Evolutionary conservation across 345 rosid genomes (phyloP).

Genomic region (Aegle marmelos): DNA sequence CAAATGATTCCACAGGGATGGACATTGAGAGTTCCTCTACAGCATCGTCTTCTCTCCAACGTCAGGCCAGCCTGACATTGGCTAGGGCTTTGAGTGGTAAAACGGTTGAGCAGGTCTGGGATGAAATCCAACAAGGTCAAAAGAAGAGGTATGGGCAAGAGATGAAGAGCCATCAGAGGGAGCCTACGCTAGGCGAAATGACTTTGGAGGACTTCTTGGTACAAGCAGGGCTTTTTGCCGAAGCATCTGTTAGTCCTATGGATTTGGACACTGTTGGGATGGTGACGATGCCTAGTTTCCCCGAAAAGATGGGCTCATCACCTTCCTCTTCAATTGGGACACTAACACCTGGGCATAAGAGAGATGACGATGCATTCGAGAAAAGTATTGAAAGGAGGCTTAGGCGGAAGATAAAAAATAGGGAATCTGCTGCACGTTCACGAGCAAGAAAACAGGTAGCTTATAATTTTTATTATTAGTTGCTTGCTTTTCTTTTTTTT

Average conservation of each 20-base stretch:
- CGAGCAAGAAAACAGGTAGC: slow-evolving; percentile 63
- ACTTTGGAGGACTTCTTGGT: slow-evolving; percentile 70
- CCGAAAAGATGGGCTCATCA: slow-evolving; percentile 25
- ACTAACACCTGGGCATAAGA: slow-evolving; percentile 28
- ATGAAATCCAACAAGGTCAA: slow-evolving; percentile 49
- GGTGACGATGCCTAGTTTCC: slow-evolving; percentile 22
- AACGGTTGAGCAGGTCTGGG: slow-evolving; percentile 65
- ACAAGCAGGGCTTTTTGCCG: slow-evolving; percentile 55
- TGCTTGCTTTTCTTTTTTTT: not conserved
- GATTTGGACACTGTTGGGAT: slow-evolving; percentile 29
- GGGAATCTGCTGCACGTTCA: slow-evolving; percentile 72
- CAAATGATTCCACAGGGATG: slow-evolving; percentile 26
- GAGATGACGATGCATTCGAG: slow-evolving; percentile 39
- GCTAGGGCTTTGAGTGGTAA: slow-evolving; percentile 52
- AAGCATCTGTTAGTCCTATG: slow-evolving; percentile 38
- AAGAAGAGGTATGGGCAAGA: slow-evolving; percentile 39
- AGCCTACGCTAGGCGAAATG: slow-evolving; percentile 37
- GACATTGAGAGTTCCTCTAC: slow-evolving; percentile 18
- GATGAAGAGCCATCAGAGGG: slow-evolving; percentile 27
- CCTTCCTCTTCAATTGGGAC: slow-evolving; percentile 39
- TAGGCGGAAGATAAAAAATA: slow-evolving; percentile 66
- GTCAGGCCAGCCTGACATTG: slow-evolving; percentile 42
- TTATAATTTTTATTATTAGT: no score
- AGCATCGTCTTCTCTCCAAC: slow-evolving; percentile 33
- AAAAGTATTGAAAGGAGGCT: slow-evolving; percentile 51